These are phyloP conservation scores for Syzygium aqueum DNA, from an alignment of 345 rosid genomes.

Conservation along the genomic window DNA sequence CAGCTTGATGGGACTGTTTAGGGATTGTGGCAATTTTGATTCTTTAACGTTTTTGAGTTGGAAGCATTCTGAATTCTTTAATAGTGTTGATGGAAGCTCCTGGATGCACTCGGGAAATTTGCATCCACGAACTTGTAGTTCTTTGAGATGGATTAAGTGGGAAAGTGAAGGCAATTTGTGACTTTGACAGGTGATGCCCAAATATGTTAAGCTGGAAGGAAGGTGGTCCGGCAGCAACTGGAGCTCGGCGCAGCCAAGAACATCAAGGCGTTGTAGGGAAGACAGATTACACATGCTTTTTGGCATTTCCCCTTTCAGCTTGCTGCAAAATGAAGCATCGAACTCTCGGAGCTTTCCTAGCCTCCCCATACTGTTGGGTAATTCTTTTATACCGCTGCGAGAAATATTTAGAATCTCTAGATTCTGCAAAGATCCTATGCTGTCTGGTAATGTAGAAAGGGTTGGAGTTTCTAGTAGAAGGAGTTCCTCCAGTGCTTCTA, in stretches of 20 bases:
- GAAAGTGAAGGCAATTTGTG: neutral
- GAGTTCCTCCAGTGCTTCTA: neutral
- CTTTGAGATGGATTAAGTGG: neutral
- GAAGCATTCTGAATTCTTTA: too few relatives aligned
- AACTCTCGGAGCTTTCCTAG: neutral
- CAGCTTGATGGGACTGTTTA: neutral
- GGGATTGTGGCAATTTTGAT: neutral
- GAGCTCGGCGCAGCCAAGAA: neutral
- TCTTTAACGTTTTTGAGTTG: neutral
- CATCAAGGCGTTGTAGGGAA: accelerated
- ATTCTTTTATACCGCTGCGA: accelerated
- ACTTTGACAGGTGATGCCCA: neutral
- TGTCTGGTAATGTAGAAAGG: neutral
- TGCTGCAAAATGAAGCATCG: accelerated
- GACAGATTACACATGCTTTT: neutral
- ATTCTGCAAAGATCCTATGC: neutral
- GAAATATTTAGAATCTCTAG: neutral
- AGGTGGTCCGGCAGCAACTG: neutral
- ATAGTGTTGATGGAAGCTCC: neutral
- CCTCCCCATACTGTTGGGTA: neutral
- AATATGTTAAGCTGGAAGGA: neutral
- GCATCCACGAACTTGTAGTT: neutral
- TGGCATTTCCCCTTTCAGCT: neutral
- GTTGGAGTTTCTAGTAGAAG: accelerated
- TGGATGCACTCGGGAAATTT: neutral